Percentiles rank a stretch among this genome's conserved stretches.
Conservation (phyloP, 768 basidiomycete genomes). For the Russula sp. region DNA sequence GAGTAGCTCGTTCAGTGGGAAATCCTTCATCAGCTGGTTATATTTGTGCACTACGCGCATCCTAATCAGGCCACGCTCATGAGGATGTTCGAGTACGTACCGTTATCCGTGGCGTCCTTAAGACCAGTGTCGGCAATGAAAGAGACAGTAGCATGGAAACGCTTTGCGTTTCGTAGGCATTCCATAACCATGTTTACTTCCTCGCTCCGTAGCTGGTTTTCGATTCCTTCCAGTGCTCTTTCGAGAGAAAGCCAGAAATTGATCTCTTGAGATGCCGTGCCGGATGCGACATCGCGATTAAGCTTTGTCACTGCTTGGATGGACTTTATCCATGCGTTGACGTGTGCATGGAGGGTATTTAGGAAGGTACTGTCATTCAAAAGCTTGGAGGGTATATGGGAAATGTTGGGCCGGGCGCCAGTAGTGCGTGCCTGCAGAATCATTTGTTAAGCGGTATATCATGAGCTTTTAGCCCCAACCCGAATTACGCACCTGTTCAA, state of each 20-base stretch:
- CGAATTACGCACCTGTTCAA: constrained; percentile 51
- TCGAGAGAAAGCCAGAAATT: constrained; percentile 99
- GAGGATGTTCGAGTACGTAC: constrained; percentile 42
- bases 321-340: constrained; percentile 97
- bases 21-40: constrained; percentile 98
- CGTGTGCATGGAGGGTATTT: constrained; percentile 88
- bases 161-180: constrained; percentile 90
- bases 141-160: constrained; percentile 95
- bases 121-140: constrained; percentile 97
- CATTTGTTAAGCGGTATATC: neutral
- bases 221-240: constrained; percentile 88
- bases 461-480: neutral
- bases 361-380: constrained; percentile 89
- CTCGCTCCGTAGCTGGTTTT: constrained; percentile 85
- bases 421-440: constrained; percentile 44
- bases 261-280: constrained; percentile 97
- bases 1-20: constrained; percentile 93
- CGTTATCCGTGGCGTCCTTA: constrained; percentile 88
- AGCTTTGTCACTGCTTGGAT: constrained; percentile 97
- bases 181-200: constrained; percentile 93
- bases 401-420: constrained; percentile 67
- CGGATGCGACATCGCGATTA: constrained; percentile 87
- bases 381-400: constrained; percentile 65
- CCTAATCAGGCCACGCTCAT: constrained; percentile 5
- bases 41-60: constrained; percentile 81